Base-by-base conservation (phyloP, 768 basidiomycete species). In the Hericium coralloides region DNA sequence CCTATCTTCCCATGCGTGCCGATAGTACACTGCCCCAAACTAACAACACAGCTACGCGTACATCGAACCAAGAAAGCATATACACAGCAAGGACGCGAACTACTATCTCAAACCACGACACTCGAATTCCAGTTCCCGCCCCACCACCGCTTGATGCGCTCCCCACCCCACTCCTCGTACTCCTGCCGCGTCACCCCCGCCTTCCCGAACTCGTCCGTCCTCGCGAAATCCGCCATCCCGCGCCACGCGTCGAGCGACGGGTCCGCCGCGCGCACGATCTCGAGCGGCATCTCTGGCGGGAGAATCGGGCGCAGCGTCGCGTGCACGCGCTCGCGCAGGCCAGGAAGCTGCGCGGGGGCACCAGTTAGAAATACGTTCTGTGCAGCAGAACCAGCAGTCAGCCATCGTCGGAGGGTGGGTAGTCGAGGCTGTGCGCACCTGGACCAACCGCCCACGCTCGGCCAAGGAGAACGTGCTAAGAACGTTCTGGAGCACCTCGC, bases 351-450 rank as follows among this genome's bases (percentile, higher is more conserved):
- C 2, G 91, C 84, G 2, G 92, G 84, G 9, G 84, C 79, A 0
- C 97, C 97, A 0, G 95, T 92, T 1, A 97, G 73, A 74, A 92
- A 93, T 14, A 99, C 82, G 61, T 94, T 92, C 92, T 95, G 65
- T 18, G 25, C 20, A 10, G 43, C 18, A 22, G 51, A 2, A 8
- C 10, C 20, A 18, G 38, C 45, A 36, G n/a, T 37, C 48, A 10
- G 18, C 12, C 2, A n/a, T 12, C 25, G 49, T 26, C 26, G 51
- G 12, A 14, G 17, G 8, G 36, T n/a, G 8, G 26, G 47, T 53
- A 10, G 36, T 6, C 14, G 2, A 10, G 14, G 20, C 2, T 5
- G 39, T 12, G 59, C 77, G 47, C 59, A 94, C 95, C 74, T 87
- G 81, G 61, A 89, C 89, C 43, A 98, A 76, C 50, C 83, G 75